Base-by-base conservation (phyloP, 345 rosid genomes). In the Acer negundo region DNA sequence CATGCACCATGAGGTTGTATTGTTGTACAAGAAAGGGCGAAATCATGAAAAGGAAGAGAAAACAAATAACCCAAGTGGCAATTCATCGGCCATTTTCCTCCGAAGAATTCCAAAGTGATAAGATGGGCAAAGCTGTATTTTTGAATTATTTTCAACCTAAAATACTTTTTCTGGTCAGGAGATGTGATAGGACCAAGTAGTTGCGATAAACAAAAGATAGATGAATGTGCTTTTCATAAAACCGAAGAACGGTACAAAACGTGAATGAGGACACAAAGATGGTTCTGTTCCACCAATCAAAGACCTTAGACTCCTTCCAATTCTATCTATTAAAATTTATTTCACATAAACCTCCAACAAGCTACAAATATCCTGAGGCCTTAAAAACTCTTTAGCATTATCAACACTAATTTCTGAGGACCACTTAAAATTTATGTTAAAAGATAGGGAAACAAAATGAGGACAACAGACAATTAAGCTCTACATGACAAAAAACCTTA, bases 281-380 rank as follows among this genome's bases (percentile, higher is more conserved):
- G 70, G 53, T 66, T 68, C 68, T 51, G 72, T 70, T 51, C 70
- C 26, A 47, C 59, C 59, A 38, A 46, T 42, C 31, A 53, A 68
- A 40, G 79, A 79, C 70, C 77, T 67, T 26, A 46, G 56, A 64
- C 69, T 71, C 62, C 67, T 71, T 69, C 4, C 2, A 69, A 74
- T 61, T 62, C 42, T 62, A 75, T 69, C 77, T 78, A 67, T 75
- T 68, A 38, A 38, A 56, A 56, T 26, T 59, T 6, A 20, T 10
- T 58, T 47, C 59, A 68, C 23, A 69, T 66, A 76, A 49, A 58
- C 35, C 75, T 62, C 35, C 59, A 68, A 40, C 42, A 23, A 22
- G 51, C 26, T 62, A 59, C 40, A 64, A 13, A 78, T 49, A 3
- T 59, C 38, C 59, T 69, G 69, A 78, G 55, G 68, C 76, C 28